phyloP scores from a whole-genome alignment of 306 rosid species.

The Vachellia pachyceras region DNA sequence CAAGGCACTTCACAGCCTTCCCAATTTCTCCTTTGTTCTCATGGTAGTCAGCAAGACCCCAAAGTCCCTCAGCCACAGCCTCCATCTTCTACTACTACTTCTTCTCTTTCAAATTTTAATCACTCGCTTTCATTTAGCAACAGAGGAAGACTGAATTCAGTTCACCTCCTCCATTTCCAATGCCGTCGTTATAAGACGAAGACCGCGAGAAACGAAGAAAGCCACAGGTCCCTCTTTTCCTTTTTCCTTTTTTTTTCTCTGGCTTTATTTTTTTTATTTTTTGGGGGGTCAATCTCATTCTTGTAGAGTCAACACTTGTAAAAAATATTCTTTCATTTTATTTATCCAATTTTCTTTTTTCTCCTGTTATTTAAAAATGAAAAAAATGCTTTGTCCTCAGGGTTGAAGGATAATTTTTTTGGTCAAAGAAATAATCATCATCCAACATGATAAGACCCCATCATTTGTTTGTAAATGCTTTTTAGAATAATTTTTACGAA shows the following conservation, averaged over 20 bases:
- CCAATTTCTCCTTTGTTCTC: conserved; percentile 75
- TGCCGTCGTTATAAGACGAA: neutral
- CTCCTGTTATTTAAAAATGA: too few species aligned
- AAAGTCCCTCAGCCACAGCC: conserved; percentile 89
- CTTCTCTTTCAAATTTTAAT: neutral
- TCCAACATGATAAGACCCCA: too few species aligned
- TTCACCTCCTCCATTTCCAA: neutral
- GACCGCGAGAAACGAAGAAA: neutral
- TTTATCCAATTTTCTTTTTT: neutral
- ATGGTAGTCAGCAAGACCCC: conserved; percentile 83
- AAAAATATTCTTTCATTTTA: neutral
- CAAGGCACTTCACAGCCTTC: conserved; percentile 85
- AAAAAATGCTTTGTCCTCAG: too few species aligned
- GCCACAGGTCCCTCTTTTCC: too few species aligned
- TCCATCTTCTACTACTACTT: conserved; percentile 55
- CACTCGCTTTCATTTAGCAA: neutral
- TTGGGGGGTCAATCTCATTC: neutral
- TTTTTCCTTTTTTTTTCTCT: neutral
- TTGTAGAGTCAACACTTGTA: neutral
- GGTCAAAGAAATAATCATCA: too few species aligned
- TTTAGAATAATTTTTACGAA: too few species aligned
- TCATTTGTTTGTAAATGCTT: too few species aligned
- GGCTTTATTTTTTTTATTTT: neutral
- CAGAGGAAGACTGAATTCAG: neutral
- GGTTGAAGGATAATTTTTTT: too few species aligned